phyloP scores from a whole-genome alignment of 352 stramenopile species.

The Phytophthora pistaciae region DNA sequence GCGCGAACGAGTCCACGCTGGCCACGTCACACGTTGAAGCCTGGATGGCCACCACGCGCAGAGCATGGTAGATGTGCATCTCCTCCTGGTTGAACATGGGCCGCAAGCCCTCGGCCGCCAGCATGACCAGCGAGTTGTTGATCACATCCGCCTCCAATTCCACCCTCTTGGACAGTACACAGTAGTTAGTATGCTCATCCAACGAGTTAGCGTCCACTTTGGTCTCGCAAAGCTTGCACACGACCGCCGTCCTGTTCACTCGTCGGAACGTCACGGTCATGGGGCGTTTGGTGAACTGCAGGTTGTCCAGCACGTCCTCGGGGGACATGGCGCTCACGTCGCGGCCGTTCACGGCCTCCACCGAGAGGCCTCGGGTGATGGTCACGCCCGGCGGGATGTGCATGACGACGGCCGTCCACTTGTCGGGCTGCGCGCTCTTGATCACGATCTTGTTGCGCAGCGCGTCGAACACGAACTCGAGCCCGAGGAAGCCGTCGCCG shows the following conservation, averaged over 20 bases:
- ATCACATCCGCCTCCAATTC: constrained; percentile 84
- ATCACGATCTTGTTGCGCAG: constrained; percentile 64
- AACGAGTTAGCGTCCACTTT: constrained; percentile 71
- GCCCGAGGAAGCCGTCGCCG: constrained; percentile 70
- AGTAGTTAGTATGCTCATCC: constrained; percentile 85
- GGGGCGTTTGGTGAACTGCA: constrained; percentile 70
- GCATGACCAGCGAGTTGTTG: constrained; percentile 66
- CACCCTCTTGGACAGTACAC: constrained; percentile 78
- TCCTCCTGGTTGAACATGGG: constrained; percentile 62
- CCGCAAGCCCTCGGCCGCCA: constrained; percentile 48
- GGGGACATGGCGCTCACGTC: constrained; percentile 43
- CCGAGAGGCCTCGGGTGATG: constrained; percentile 60
- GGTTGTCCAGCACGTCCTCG: constrained; percentile 68
- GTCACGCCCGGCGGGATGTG: constrained; percentile 49
- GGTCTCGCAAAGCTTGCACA: constrained; percentile 88
- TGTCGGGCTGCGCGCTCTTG: constrained; percentile 57
- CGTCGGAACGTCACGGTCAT: constrained; percentile 72
- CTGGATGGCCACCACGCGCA: constrained; percentile 76
- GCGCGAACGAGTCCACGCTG: constrained; percentile 78
- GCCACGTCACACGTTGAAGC: constrained; percentile 78
- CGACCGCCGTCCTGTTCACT: constrained; percentile 49
- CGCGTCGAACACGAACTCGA: constrained; percentile 78
- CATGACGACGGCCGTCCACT: constrained; percentile 42
- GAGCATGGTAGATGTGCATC: constrained; percentile 76
- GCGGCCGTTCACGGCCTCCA: constrained; percentile 72